Base-by-base conservation (phyloP, 192 early-diverging fungal species). In the Dissophora ornata region DNA sequence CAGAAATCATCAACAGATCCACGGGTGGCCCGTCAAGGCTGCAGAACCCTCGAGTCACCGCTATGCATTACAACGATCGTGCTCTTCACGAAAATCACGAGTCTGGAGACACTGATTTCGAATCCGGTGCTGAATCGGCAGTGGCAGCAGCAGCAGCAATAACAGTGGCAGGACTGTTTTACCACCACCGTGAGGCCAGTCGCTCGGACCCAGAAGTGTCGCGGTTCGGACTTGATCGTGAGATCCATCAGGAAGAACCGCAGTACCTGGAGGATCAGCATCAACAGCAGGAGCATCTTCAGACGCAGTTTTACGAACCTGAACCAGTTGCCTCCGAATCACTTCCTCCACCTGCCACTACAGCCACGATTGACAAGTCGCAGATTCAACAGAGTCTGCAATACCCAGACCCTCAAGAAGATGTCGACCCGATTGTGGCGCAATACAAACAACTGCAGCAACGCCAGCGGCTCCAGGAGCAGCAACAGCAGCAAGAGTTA, bases 131-230 rank as follows among this genome's bases (percentile, higher is more conserved):
- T 32, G 30, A 46, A 38, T 38, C 36, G 13, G 36, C 36, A 11
- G 9, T 34, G 5, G 33, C 53, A 16, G 6, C 50, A 18, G 21
- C 53, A 28, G 25, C 30, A 16, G 24, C 15, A 42, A 19, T 3
- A 33, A 16, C 5, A 57, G 53, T 15, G 25, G 54, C 12, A 45
- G 36, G 41, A 58, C 52, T 40, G 4, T 67, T 75, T 22, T 75
- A 77, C 15, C 73, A 77, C 44, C 64, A 67, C 7, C 57, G 58
- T 15, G 73, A 77, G 15, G 73, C 44, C 12, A 77, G 73, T 50
- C 57, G 47, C 2, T 77, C 73, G 0, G 73, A 77, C n/a, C 73
- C 73, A 13, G 73, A 77, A 34, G 32, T 77, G 5, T 57, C 52
- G 1, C 57, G 52, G 1, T 73, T 62, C 26, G 61, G 60, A 8